Percentiles rank a stretch among this genome's conserved stretches.
phyloP scores from a whole-genome alignment of 2,329 filamentous ascomycete genomes.

The Colletotrichum sp. region DNA sequence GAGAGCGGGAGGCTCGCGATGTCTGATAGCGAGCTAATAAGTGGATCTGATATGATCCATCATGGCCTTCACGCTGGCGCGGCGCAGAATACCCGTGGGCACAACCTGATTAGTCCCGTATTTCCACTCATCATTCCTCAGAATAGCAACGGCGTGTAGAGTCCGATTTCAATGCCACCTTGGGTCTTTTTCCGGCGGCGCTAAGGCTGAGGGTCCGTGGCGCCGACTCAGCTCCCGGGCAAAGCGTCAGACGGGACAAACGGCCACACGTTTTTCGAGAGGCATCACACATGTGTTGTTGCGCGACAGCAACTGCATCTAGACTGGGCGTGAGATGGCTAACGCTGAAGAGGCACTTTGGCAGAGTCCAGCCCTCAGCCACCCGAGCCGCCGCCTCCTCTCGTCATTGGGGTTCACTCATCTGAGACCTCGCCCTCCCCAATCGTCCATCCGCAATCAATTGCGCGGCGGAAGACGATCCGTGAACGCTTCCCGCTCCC shows the following conservation, averaged over 20 bases:
- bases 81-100: neutral
- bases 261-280: neutral
- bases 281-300: neutral
- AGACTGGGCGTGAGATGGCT: neutral
- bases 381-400: neutral
- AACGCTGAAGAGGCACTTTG: neutral
- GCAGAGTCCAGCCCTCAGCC: neutral
- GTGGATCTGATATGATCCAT: neutral
- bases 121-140: neutral
- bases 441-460: slow-evolving; percentile 6
- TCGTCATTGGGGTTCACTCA: neutral
- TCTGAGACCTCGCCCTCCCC: neutral
- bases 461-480: slow-evolving; percentile 16
- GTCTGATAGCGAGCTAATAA: neutral
- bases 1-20: neutral
- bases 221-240: neutral
- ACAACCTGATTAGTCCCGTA: neutral
- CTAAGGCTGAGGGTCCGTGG: neutral
- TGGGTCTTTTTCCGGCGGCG: neutral
- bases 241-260: neutral
- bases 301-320: neutral
- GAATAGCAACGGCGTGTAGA: neutral
- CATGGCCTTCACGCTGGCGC: neutral
- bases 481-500: slow-evolving; percentile 19
- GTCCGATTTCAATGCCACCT: neutral